Evolutionary conservation across 78 protist genomes (phyloP), one percentile per base, ranked within the genome.

Genomic region (Isochrysis galbana): DNA sequence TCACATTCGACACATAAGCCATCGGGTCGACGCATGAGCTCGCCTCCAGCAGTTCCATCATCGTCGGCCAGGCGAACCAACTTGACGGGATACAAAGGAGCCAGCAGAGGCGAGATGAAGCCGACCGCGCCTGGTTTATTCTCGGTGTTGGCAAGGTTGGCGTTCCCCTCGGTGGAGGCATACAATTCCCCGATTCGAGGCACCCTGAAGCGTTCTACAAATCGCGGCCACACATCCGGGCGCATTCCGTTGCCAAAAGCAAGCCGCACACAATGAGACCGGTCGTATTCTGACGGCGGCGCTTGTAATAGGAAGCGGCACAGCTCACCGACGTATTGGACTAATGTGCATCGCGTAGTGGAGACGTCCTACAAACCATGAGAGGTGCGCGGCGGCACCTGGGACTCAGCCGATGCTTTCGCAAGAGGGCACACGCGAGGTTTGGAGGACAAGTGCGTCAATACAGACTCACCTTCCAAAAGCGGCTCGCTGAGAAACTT

Each of bases 241-340:
- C 95, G 93, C 54, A 95, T n/a, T 10, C 96, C 96, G 72, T 95
- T 95, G 45, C 96, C 96, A 22, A 95, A 3, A 7, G 95, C 95
- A n/a, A 91, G 25, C 45, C 95, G 90, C 46, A 95, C 92, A 38
- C 80, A 32, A 87, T 93, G 94, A 3, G 0, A 0, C 22, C 23
- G 10, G 11, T 94, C 95, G 38, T 38, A 1, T 26, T 26, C 29
- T 26, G 34, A 0, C n/a, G 90, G 90, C 29, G 93, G 93, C 51
- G 93, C 11, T 10, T 61, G 87, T 32, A 90, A 46, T 2, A 93
- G 91, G 70, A 72, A 95, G 25, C 96, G 67, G 90, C 93, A 91
- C 32, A 95, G 72, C 78, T 95, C 96, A 42, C 96, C 96, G n/a
- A 95, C 82, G 92, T 95, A 95, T 41, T 72, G 94, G 19, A 89